Base-by-base conservation (phyloP, 78 protist species). In the Monosiga brevicollis region DNA sequence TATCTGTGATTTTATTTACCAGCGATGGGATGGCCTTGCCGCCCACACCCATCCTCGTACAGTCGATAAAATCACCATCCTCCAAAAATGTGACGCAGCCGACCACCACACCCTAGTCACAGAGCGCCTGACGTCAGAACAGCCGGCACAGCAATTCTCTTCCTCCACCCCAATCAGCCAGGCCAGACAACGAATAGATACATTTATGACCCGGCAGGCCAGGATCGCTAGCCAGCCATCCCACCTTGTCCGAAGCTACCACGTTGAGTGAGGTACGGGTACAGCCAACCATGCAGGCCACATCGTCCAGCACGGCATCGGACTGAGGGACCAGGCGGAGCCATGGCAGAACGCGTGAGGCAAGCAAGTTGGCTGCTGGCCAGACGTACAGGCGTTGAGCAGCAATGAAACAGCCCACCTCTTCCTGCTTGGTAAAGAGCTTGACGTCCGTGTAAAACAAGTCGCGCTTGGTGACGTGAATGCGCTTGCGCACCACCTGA, bases 391-490 rank as follows among this genome's bases (percentile, higher is more conserved):
- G n/a, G n/a, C n/a, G n/a, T n/a, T n/a, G n/a, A n/a, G n/a, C n/a
- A n/a, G n/a, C n/a, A n/a, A n/a, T n/a, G n/a, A n/a, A n/a, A n/a
- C n/a, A n/a, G n/a, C n/a, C n/a, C n/a, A n/a, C n/a, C 2, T 73
- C 77, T 6, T 26, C 24, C 87, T 91, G 94, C 70, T 84, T 86
- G 54, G 39, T 20, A 39, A 87, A 87, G n/a, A 91, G 90, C 80
- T 83, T 85, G 82, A 90, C 93, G 86, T 90, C 93, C 26, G 94
- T 87, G 84, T 91, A 91, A 72, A 91, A 91, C 26, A 91, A 82
- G 43, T 91, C 94, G 36, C 94, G 90, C 87, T 91, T 91, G 1
- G 94, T 91, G 40, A 79, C 77, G 81, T 91, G 94, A 15, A 91
- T 91, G 15, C 83, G 42, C 83, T 81, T 79, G n/a, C n/a, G 35